phyloP scores from a whole-genome alignment of 192 early-diverging fungal species.

The Lobosporangium transversale region DNA sequence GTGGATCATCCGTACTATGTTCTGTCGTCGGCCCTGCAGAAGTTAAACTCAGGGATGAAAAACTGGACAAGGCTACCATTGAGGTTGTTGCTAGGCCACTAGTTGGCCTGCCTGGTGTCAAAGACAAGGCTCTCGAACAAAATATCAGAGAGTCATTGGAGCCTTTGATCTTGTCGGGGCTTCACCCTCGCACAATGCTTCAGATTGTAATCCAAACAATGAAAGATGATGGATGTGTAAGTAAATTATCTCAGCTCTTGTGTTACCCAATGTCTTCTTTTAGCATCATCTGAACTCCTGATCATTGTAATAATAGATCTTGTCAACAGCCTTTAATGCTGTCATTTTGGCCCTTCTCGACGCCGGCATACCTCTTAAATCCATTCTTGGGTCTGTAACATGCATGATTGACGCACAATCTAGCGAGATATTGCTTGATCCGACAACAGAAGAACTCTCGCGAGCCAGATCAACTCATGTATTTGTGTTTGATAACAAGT shows the following conservation, averaged over 20 bases:
- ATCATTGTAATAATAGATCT: conserved; percentile 55
- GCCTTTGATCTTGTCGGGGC: conserved; percentile 73
- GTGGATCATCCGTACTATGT: conserved; percentile 75
- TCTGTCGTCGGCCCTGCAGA: conserved; percentile 91
- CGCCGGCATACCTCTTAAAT: conserved; percentile 85
- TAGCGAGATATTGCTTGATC: conserved; percentile 77
- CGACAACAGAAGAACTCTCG: conserved; percentile 76
- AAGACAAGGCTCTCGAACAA: conserved; percentile 80
- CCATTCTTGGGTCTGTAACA: conserved; percentile 73
- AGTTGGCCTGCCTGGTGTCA: conserved; percentile 67
- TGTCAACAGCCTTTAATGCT: conserved; percentile 87
- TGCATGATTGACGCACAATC: conserved; percentile 71
- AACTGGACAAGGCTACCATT: conserved; percentile 86
- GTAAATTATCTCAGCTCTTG: conserved; percentile 3
- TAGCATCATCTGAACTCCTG: not conserved
- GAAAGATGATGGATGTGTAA: conserved; percentile 86
- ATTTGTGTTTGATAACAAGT: conserved; percentile 81
- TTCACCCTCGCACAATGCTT: conserved; percentile 89
- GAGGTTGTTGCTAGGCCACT: conserved; percentile 82
- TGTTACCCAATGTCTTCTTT: not conserved
- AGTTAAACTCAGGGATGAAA: conserved; percentile 86
- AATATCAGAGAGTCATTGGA: conserved; percentile 79
- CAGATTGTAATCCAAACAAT: conserved; percentile 89
- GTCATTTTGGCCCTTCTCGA: conserved; percentile 86
- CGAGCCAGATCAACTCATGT: conserved; percentile 79